Base-by-base conservation (phyloP, 139 green algal genomes). In the Chlorella vulgaris region DNA sequence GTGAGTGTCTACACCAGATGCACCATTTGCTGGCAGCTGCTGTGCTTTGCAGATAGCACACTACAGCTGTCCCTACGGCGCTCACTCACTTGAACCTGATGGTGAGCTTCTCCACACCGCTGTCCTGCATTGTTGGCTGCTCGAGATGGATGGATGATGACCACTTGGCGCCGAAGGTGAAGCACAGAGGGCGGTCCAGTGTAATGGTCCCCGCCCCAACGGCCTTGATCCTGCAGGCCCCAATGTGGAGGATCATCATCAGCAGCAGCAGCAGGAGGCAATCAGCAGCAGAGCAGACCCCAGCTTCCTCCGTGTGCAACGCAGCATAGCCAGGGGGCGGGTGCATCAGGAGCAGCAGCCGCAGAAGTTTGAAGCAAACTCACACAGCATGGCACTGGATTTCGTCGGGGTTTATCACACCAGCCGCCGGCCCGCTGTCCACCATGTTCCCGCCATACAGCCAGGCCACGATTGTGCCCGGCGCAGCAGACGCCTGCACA, bases 361-460 rank as follows among this genome's bases (percentile, higher is more conserved):
- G n/a, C n/a, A n/a, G n/a, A n/a, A n/a, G n/a, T n/a, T n/a, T n/a
- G n/a, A n/a, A n/a, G n/a, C 4, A 13, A 18, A 8, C 70, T 77
- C 47, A 77, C 70, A 43, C 35, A 35, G 70, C 70, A 7, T 19
- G 55, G 47, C 55, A 66, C 19, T 38, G 24, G 40, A 77, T 43
- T 36, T 77, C 70, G 22, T 77, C 70, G 0, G 2, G 26, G 21
- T 77, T 47, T 7, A 77, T 40, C 43, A 77, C 70, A 4, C 47
- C 70, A 7, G 29, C 63, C 19, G 36, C 47, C 3, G 22, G 29
- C 7, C 70, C 70, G 21, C 22, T 42, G 47, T 77, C 70, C 29
- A 77, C 70, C 29, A 63, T 7, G 47, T 63, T 63, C 4, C 43
- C 29, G 70, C 70, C 70, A 35, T 71, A 71, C 47, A 77, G 51